Conservation (phyloP, 306 rosid genomes). For the Corylus avellana region DNA sequence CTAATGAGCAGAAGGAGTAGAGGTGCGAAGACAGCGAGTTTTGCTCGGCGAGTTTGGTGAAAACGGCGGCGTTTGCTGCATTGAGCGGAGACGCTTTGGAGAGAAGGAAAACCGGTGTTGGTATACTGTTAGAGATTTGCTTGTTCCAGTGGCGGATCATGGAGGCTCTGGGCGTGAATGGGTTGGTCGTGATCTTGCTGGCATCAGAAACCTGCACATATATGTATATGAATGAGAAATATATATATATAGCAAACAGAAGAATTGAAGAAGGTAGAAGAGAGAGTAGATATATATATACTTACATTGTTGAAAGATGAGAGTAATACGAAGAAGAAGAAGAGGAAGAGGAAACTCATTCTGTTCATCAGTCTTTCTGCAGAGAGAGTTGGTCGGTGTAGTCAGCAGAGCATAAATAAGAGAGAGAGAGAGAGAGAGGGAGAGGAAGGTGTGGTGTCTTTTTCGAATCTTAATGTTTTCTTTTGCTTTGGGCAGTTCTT, state of each 20-base stretch:
- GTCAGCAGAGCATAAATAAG: not conserved
- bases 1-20: constrained; percentile 57
- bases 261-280: not conserved
- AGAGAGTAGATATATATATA: not conserved
- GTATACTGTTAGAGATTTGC: constrained; percentile 48
- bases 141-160: constrained; percentile 72
- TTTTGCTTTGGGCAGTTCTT: not conserved
- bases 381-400: not conserved
- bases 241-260: too few species aligned
- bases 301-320: constrained; percentile 56
- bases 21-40: constrained; percentile 38
- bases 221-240: too few species aligned
- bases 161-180: constrained; percentile 75
- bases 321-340: constrained; percentile 50
- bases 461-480: not conserved
- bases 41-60: constrained; percentile 39
- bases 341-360: constrained; percentile 39
- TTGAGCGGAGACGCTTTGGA: constrained; percentile 77
- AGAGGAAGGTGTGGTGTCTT: not conserved
- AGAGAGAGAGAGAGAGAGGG: not conserved
- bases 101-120: constrained; percentile 54
- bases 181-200: constrained; percentile 35
- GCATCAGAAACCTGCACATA: constrained; percentile 48
- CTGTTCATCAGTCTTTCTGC: not conserved
- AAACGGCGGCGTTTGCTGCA: constrained; percentile 44